Percentiles rank a stretch among this genome's conserved stretches.
phyloP scores from a whole-genome alignment of 2,329 filamentous ascomycete species.

The Bipolaris zeicola region DNA sequence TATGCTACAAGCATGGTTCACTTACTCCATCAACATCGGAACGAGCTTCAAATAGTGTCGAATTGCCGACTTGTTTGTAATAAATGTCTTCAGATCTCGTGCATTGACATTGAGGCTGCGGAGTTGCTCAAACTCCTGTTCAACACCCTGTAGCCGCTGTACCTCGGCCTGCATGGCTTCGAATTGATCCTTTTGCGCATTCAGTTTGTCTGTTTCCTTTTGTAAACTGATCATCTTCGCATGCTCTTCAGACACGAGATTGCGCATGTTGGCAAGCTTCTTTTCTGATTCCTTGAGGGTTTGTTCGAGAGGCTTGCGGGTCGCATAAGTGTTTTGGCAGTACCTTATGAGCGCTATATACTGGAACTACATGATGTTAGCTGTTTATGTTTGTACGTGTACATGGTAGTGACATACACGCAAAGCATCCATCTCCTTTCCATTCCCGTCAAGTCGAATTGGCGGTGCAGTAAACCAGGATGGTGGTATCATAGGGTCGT shows the following conservation, averaged over 20 bases:
- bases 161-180: conserved; percentile 21
- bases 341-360: conserved; percentile 46
- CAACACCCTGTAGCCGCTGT: conserved; percentile 23
- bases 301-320: conserved; percentile 25
- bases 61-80: conserved; percentile 31
- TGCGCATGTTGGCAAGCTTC: conserved; percentile 36
- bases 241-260: conserved; percentile 46
- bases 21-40: conserved; percentile 37
- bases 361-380: conserved; percentile 52
- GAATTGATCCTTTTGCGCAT: conserved; percentile 13
- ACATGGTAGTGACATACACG: conserved; percentile 38
- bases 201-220: conserved; percentile 27
- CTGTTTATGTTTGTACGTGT: not conserved
- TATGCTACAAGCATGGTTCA: not conserved
- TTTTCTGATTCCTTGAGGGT: conserved; percentile 24
- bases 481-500: conserved; percentile 52
- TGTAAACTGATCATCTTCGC: conserved; percentile 34
- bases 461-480: conserved; percentile 55
- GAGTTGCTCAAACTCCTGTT: conserved; percentile 27
- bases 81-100: conserved; percentile 27
- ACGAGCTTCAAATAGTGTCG: conserved; percentile 37
- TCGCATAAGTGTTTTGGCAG: conserved; percentile 29
- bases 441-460: conserved; percentile 45
- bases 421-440: conserved; percentile 50
- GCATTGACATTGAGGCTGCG: conserved; percentile 23